Percentiles rank a stretch among this genome's conserved stretches.
These are phyloP conservation scores for Myxozyma neotropica DNA, from an alignment of 805 yeast genomes.

Conservation along the genomic window DNA sequence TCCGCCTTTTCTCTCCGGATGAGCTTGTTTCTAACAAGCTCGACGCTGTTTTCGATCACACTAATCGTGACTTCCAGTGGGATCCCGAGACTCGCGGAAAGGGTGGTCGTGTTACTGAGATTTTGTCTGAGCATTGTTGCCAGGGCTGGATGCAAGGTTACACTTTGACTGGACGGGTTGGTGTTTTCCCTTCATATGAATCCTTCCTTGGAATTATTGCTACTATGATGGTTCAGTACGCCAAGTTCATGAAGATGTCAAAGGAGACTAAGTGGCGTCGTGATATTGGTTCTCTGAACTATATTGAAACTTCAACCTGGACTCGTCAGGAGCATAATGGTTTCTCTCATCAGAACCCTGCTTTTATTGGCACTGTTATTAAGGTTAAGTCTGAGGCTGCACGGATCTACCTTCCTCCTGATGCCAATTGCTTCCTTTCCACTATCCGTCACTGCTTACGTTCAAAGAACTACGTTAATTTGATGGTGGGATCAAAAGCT, in stretches of 20 bases:
- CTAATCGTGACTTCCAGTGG: constrained; percentile 31
- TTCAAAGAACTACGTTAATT: constrained; percentile 30
- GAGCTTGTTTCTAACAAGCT: constrained; percentile 35
- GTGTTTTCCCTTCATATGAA: constrained; percentile 35
- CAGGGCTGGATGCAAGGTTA: constrained; percentile 37
- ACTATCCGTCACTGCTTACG: constrained; percentile 31
- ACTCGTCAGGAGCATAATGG: constrained; percentile 37
- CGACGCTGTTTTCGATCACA: constrained; percentile 33
- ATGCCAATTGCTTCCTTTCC: constrained; percentile 34
- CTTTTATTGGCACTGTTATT: constrained; percentile 33
- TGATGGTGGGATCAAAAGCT: constrained; percentile 34
- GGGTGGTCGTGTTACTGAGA: constrained; percentile 35
- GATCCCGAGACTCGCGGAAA: constrained; percentile 29
- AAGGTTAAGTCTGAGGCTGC: constrained; percentile 32
- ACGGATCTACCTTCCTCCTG: constrained; percentile 36
- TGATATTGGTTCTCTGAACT: constrained; percentile 31
- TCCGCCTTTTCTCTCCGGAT: constrained; percentile 35
- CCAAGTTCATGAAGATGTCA: constrained; percentile 35
- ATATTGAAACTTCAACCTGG: constrained; percentile 34
- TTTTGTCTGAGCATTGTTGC: constrained; percentile 34
- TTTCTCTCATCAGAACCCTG: constrained; percentile 35
- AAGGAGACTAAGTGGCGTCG: constrained; percentile 33
- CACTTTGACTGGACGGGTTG: constrained; percentile 34
- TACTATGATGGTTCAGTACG: constrained; percentile 35
- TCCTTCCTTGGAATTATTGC: constrained; percentile 34